Base-by-base conservation (phyloP, 768 basidiomycete genomes). In the Panellus pusillus region DNA sequence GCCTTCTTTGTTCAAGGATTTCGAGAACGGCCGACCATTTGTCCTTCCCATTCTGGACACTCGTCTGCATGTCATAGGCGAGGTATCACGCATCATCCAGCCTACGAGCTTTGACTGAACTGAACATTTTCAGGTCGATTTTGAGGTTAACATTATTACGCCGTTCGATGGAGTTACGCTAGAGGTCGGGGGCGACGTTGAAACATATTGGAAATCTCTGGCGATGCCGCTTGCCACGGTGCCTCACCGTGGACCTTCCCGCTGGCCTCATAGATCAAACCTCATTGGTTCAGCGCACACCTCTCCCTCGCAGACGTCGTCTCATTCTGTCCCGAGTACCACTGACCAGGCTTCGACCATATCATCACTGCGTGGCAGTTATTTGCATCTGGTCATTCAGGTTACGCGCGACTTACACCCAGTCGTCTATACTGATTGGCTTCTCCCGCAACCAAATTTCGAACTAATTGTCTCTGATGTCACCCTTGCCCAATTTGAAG, bases 151-250 rank as follows among this genome's bases (percentile, higher is more conserved):
- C 62, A 81, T 94, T 52, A 84, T 96, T 57, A 87, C 85, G 9
- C 89, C 93, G 1, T 98, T 98, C 72, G 84, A 87, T 52, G 93
- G 91, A 3, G 92, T 93, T 44, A 93, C 93, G 52, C 79, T 98
- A 12, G 92, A 95, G 71, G 89, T 98, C 50, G 95, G 94, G 19
- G 96, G 97, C 20, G 86, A 91, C 47, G 82, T 98, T 27, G 95
- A 98, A 73, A 99, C 96, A 0, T 99, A 99, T 69, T 99, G 97
- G 97, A 98, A 98, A 72, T 95, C 94, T 2, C 83, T 87, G 17
- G 75, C 75, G 28, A 71, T 73, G 41, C 69, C 78, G 15, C 75
- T 80, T 3, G 73, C 74, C 17, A 75, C 81, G 13, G 65, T 76
- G 31, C 66, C 66, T 12, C 70, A 66, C 60, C 72, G 69, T 59